These are phyloP conservation scores for Solanum sejunctum DNA, from an alignment of 257 asterid species.

Conservation along the genomic window DNA sequence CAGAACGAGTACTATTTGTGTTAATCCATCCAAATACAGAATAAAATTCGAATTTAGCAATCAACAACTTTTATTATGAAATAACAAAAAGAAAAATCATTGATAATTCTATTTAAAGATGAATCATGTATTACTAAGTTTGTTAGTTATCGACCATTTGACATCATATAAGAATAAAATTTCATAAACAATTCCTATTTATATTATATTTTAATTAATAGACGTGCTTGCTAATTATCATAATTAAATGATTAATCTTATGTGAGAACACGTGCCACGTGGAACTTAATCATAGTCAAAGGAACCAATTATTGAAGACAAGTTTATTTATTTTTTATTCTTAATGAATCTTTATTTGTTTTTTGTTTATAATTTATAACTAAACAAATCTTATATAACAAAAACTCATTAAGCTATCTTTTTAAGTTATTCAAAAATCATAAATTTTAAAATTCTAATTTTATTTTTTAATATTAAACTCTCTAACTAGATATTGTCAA, in stretches of 20 bases:
- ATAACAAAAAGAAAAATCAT: background rate
- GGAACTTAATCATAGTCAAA: background rate
- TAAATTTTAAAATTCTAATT: background rate
- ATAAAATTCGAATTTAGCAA: background rate
- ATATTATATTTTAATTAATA: background rate
- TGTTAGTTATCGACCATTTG: background rate
- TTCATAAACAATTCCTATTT: background rate
- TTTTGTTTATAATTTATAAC: background rate
- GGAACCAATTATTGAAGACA: background rate
- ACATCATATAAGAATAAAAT: no score
- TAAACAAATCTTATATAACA: background rate
- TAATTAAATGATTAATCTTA: background rate
- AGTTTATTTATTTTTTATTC: background rate
- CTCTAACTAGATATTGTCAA: background rate
- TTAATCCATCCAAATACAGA: background rate
- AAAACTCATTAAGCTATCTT: background rate
- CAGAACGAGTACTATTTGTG: background rate
- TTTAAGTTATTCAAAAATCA: background rate
- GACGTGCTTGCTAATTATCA: background rate
- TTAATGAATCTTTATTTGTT: no score
- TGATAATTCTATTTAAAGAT: no score
- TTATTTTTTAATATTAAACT: background rate
- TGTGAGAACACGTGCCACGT: background rate
- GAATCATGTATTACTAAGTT: no score
- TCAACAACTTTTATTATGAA: background rate